Base-by-base conservation (phyloP, 1,139 yeast species). In the Blastobotrys petasosporus region DNA sequence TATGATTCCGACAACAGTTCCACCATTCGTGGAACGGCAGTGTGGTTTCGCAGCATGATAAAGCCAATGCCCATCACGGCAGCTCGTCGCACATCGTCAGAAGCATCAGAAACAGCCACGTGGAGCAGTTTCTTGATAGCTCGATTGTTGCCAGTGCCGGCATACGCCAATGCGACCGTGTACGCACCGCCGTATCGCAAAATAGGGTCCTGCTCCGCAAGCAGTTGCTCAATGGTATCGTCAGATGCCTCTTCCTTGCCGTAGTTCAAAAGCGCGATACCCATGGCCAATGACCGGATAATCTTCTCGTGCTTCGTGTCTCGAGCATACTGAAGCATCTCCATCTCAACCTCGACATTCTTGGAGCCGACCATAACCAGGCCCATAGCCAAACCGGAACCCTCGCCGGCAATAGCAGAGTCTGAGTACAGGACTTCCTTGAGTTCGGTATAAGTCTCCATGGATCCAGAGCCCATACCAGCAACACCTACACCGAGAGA, bases 311-410 rank as follows among this genome's bases (percentile, higher is more conserved):
- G 99, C 65, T 86, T 90, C 30, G 98, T 92, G 63, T 90, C 97
- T 64, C 85, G 85, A 8, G 97, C 96, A 66, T 88, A 92, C 8
- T 86, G 79, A 42, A 86, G 71, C 95, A 92, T 85, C 61, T 90
- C 97, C 50, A 74, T 73, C 48, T 82, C 76, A 4, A 87, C 90
- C 41, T 70, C 69, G 56, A 78, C 79, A 55, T 83, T 74, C 47
- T 94, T 94, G n/a, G 95, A 82, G 16, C 98, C 98, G 54, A 92
- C 76, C 95, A 86, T 87, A 9, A 87, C 88, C 57, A 92, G 75
- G 54, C 99, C 99, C 94, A 94, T 88, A 39, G 94, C 90, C 54
- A 90, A 73, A 43, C 96, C 97, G 30, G 97, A 96, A 38, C 97
- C 97, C 64, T 90, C 97, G 52, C 97, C 95, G 5, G 97, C 87